These are phyloP conservation scores for Tricholomella constricta DNA, from an alignment of 768 basidiomycete genomes.

Conservation along the genomic window DNA sequence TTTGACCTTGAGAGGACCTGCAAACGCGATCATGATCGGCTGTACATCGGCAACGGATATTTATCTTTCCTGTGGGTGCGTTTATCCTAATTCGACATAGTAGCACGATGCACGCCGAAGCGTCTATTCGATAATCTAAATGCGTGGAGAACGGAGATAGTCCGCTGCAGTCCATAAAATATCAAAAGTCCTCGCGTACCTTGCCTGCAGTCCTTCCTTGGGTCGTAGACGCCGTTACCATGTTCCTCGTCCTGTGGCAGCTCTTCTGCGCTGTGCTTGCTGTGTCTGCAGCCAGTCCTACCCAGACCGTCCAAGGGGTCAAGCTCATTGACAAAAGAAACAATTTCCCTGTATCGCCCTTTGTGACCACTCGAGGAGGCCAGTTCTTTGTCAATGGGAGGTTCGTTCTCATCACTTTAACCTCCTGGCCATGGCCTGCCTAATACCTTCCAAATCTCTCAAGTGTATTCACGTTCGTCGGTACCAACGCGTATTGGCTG, in stretches of 20 bases:
- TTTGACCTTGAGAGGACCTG: background rate
- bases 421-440: background rate
- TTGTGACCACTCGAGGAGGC: slow-evolving; percentile 46
- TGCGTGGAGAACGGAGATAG: slow-evolving; percentile 19
- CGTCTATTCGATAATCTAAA: slow-evolving; percentile 9
- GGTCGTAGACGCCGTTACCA: slow-evolving; percentile 27
- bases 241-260: slow-evolving; percentile 34
- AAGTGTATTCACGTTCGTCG: slow-evolving; percentile 32
- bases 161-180: slow-evolving; percentile 10
- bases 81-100: slow-evolving; percentile 7
- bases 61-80: background rate
- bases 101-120: background rate
- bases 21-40: slow-evolving; percentile 11
- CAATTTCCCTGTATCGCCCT: slow-evolving; percentile 32
- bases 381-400: slow-evolving; percentile 58
- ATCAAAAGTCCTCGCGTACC: slow-evolving; percentile 8
- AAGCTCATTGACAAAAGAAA: slow-evolving; percentile 25
- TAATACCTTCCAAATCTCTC: background rate
- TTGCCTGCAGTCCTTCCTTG: slow-evolving; percentile 17
- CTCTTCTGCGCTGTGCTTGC: slow-evolving; percentile 33
- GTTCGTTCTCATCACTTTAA: slow-evolving; percentile 26
- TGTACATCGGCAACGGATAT: background rate
- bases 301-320: slow-evolving; percentile 24
- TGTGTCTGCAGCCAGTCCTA: slow-evolving; percentile 34
- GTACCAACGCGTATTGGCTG: slow-evolving; percentile 74